Evolutionary conservation across 2,329 filamentous ascomycete genomes (phyloP).

Genomic region (Pyrenophora tritici-repentis): DNA sequence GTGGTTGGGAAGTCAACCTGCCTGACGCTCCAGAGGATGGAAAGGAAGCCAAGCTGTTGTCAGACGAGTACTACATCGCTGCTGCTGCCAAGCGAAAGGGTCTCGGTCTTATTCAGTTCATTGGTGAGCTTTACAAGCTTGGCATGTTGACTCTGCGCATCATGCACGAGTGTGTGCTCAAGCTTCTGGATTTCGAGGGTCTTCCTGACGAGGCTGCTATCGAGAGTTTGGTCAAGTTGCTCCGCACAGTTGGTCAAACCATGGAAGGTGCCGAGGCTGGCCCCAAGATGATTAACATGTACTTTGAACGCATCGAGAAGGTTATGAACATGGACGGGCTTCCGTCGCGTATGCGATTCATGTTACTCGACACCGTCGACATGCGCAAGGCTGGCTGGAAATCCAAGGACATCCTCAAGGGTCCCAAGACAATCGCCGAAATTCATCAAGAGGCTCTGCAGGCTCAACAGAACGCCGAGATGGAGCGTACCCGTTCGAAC

Average conservation of each 20-base stretch:
- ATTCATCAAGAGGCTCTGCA: constrained; percentile 82
- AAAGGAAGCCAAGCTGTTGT: constrained; percentile 84
- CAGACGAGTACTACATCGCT: constrained; percentile 94
- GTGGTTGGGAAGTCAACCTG: constrained; percentile 91
- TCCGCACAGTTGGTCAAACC: constrained; percentile 87
- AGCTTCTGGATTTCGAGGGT: constrained; percentile 93
- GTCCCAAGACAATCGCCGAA: constrained; percentile 94
- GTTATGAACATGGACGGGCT: constrained; percentile 78
- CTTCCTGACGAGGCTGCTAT: constrained; percentile 94
- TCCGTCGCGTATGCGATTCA: constrained; percentile 88
- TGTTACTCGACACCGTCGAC: constrained; percentile 94
- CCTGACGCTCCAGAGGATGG: constrained; percentile 76
- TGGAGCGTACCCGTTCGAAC: constrained; percentile 61
- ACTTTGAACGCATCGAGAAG: constrained; percentile 85
- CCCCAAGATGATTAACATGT: constrained; percentile 83
- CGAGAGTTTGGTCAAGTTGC: constrained; percentile 90
- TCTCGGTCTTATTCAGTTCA: constrained; percentile 97
- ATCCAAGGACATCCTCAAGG: constrained; percentile 89
- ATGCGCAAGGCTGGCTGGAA: constrained; percentile 77
- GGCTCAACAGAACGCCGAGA: constrained; percentile 80
- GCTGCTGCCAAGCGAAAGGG: constrained; percentile 95
- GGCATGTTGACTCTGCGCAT: constrained; percentile 98
- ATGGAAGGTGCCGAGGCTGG: constrained; percentile 82
- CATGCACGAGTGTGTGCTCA: constrained; percentile 99
- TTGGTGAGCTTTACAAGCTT: constrained; percentile 98